Percentiles rank a stretch among this genome's conserved stretches.
Conservation (phyloP, 495 filamentous ascomycete genomes). For the Daldinia grandis region DNA sequence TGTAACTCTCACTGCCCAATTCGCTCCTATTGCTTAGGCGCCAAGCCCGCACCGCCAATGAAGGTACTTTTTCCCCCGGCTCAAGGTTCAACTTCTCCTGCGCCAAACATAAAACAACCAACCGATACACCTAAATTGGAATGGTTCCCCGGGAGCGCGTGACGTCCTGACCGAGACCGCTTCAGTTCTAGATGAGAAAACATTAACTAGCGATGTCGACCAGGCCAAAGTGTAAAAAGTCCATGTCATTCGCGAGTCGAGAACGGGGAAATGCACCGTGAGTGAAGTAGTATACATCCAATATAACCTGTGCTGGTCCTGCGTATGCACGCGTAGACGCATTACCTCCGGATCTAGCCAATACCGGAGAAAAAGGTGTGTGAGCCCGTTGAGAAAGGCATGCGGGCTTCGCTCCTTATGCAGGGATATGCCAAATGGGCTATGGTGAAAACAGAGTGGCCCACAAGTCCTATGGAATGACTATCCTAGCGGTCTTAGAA, state of each 20-base stretch:
- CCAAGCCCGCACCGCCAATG: constrained; percentile 41
- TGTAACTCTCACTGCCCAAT: constrained; percentile 44
- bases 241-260: constrained; percentile 18
- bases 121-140: constrained; percentile 29
- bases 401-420: constrained; percentile 20
- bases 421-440: constrained; percentile 22
- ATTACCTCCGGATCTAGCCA: constrained; percentile 37
- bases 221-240: constrained; percentile 18
- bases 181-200: constrained; percentile 21
- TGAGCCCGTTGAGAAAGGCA: constrained; percentile 28
- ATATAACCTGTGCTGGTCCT: constrained; percentile 28
- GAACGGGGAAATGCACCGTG: constrained; percentile 25
- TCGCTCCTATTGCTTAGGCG: constrained; percentile 34
- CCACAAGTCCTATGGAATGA: constrained; percentile 5
- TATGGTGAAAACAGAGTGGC: constrained; percentile 10
- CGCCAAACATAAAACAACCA: constrained; percentile 37
- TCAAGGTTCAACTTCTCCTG: constrained; percentile 31
- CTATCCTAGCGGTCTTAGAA: constrained; percentile 13
- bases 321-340: constrained; percentile 35
- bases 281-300: constrained; percentile 31
- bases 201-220: constrained; percentile 22
- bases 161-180: constrained; percentile 15
- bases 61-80: constrained; percentile 26
- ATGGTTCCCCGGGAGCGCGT: constrained; percentile 23
- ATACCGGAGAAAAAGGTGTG: constrained; percentile 37